Evolutionary conservation across 108 stramenopile genomes (phyloP).

Genomic region (Epipyxis sp.): DNA sequence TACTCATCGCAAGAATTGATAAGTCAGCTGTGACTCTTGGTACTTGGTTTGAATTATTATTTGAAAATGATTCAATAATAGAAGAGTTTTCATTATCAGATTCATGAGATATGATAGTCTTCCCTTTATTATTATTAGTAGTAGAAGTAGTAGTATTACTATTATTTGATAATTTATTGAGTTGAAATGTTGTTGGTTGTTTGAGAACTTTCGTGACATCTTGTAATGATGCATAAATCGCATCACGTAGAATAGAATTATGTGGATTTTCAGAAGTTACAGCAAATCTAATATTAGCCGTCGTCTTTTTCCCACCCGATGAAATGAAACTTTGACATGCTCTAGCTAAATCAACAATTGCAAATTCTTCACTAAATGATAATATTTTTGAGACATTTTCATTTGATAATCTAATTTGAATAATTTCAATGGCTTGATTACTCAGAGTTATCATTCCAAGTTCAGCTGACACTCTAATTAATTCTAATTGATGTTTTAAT

Average conservation of each 20-base stretch:
- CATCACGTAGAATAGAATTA: background rate
- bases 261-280: background rate
- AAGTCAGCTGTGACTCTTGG: too few relatives aligned
- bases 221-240: slow-evolving; percentile 1
- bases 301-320: background rate
- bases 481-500: background rate
- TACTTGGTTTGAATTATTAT: too few relatives aligned
- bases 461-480: background rate
- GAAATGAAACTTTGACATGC: background rate
- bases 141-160: background rate
- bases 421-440: background rate
- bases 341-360: background rate
- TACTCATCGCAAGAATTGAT: too few relatives aligned
- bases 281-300: background rate
- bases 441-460: background rate
- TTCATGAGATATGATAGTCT: background rate
- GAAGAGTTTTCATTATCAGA: too few relatives aligned
- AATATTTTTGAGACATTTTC: background rate
- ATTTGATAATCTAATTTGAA: background rate
- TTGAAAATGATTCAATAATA: too few relatives aligned
- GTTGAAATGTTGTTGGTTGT: too few relatives aligned
- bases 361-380: background rate
- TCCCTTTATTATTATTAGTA: background rate
- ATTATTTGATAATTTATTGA: too few relatives aligned
- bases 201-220: background rate